Conservation (phyloP, 2,329 filamentous ascomycete species). For the Colletotrichum ledebouriae region DNA sequence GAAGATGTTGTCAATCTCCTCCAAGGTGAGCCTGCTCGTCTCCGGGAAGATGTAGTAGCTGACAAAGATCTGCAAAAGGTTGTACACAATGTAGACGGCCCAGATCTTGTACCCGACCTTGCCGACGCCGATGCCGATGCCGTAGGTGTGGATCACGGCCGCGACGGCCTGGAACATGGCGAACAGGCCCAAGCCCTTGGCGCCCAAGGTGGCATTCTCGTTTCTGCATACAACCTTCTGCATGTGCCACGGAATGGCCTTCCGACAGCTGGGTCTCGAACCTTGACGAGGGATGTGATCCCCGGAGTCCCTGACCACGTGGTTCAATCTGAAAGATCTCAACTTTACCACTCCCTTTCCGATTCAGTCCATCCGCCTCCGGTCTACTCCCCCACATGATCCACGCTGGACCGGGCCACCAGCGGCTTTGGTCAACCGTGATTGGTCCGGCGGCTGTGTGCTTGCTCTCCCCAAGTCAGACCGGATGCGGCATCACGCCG, state of each 20-base stretch:
- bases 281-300: constrained; percentile 37
- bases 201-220: constrained; percentile 37
- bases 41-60: constrained; percentile 67
- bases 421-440: constrained; percentile 27
- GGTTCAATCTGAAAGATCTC: constrained; percentile 25
- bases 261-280: constrained; percentile 33
- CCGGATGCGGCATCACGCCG: not conserved
- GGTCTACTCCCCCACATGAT: constrained; percentile 23
- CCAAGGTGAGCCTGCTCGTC: constrained; percentile 62
- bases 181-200: constrained; percentile 61
- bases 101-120: constrained; percentile 65
- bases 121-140: constrained; percentile 60
- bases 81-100: constrained; percentile 65
- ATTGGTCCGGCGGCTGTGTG: constrained; percentile 31
- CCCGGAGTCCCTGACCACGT: constrained; percentile 41
- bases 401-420: constrained; percentile 43
- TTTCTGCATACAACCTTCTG: constrained; percentile 19
- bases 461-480: constrained; percentile 17
- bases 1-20: constrained; percentile 72
- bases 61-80: constrained; percentile 59
- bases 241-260: constrained; percentile 16
- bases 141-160: constrained; percentile 59
- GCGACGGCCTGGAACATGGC: constrained; percentile 59
- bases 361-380: constrained; percentile 39
- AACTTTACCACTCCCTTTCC: constrained; percentile 36